Base-by-base conservation (phyloP, 768 basidiomycete genomes). In the Russula olivacea region DNA sequence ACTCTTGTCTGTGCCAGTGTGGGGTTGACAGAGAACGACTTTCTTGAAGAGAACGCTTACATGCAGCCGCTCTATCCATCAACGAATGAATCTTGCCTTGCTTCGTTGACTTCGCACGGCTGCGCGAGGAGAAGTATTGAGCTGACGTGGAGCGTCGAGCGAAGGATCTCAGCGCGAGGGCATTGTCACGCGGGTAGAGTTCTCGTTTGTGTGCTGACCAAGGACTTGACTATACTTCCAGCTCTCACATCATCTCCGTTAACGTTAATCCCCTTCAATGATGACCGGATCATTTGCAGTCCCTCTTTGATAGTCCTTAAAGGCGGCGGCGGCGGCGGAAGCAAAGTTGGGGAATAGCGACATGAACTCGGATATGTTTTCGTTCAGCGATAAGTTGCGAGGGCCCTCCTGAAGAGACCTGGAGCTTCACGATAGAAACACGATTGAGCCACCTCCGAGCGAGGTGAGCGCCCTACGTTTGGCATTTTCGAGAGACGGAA, bases 141-240 rank as follows among this genome's bases (percentile, higher is more conserved):
- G 15, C 47, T 4, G 69, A 68, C 30, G 61, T 57, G 3, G 68
- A 66, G 23, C 58, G 50, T 14, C 41, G 47, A 21, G 58, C 54
- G 34, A 59, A 60, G 54, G 63, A 64, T 11, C 50, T 40, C 40
- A 21, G 54, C 50, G 3, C 32, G 15, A 7, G 57, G 55, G 58
- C 58, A 40, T 36, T 54, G 23, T 28, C 47, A 40, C n/a, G 58
- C 60, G 48, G 52, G 57, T 32, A 32, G 49, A 64, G 32, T 9
- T 32, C 4, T 28, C 28, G 28, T 28, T 28, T 28, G 28, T 32
- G 9, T 32, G 32, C 32, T 9, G 32, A 32, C 32, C 8, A 32
- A 32, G 9, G 32, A 32, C 32, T 28, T n/a, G n/a, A n/a, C n/a
- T n/a, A n/a, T n/a, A 28, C 30, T 30, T 30, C 15, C 38, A 14